Base-by-base conservation (phyloP, 2,329 filamentous ascomycete species). In the Fusarium keratoplasticum region DNA sequence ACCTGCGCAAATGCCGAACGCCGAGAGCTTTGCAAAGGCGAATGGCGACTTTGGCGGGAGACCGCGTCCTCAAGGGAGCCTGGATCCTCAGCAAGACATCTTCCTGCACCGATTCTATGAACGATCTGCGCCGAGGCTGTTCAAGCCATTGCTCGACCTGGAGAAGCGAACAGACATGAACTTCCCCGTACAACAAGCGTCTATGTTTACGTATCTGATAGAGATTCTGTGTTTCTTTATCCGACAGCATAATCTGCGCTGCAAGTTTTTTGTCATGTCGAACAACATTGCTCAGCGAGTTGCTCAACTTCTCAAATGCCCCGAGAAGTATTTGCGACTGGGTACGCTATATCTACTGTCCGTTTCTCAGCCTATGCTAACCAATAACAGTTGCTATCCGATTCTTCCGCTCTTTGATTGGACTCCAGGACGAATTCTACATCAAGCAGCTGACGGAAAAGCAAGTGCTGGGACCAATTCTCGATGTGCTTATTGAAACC, bases 181-280 rank as follows among this genome's bases (percentile, higher is more conserved):
- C 70, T 92, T 98, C 74, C 89, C 89, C 27, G 93, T 95, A 63
- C 92, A 96, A 77, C 93, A 98, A 82, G 94, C 96, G 29, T 94
- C 94, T n/a, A 89, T 98, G 72, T 97, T 95, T 82, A 92, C 92
- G 22, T 96, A 98, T 81, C 87, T 99, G 60, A 93, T 98, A 64
- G 96, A 99, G 80, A 94, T 98, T 31, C 88, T 98, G 60, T 95
- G 94, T 81, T 98, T 97, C 85, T 98, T 98, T 82, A 92, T 98
- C 73, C 92, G 95, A 44, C 94, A 97, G 79, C 96, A 98, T 83
- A 89, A 93, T 44, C 92, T 94, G 78, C 91, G 95, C 76, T 95
- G 93, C 85, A 96, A 97, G 82, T 94, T 92, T 79, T 98, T 98
- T 80, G 93, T 98, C 29, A 87, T 97, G 71, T 90, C 90, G 13